Evolutionary conservation across 257 asterid species (phyloP).

Genomic region (Solanum gandarillasii): DNA sequence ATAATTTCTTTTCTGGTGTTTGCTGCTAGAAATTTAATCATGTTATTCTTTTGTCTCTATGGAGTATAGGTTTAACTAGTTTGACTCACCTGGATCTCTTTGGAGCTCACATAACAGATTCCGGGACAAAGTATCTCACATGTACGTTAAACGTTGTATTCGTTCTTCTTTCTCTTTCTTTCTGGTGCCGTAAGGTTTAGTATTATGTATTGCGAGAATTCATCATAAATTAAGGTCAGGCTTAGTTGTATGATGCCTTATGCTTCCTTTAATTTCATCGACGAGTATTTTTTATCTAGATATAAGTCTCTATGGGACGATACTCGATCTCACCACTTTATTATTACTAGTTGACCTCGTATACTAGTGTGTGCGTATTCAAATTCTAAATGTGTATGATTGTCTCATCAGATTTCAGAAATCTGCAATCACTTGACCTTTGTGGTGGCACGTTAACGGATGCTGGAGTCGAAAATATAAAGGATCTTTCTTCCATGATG

Average conservation of each 20-base stretch:
- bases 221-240: background rate
- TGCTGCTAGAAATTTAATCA: background rate
- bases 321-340: background rate
- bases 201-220: background rate
- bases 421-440: background rate
- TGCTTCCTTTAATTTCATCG: background rate
- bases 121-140: background rate
- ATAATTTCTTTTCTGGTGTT: background rate
- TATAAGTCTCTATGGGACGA: background rate
- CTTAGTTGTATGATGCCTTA: background rate
- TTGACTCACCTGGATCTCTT: slow-evolving; percentile 4
- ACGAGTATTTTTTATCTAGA: background rate
- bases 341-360: background rate
- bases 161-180: background rate
- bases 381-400: background rate
- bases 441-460: background rate
- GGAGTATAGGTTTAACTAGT: background rate
- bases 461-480: background rate
- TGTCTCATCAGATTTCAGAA: background rate
- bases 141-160: background rate
- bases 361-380: background rate
- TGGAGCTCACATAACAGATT: slow-evolving; percentile 4
- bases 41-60: background rate
- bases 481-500: background rate
- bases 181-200: background rate